phyloP scores from a whole-genome alignment of 768 basidiomycete genomes.

The Holtermannia corniformis region DNA sequence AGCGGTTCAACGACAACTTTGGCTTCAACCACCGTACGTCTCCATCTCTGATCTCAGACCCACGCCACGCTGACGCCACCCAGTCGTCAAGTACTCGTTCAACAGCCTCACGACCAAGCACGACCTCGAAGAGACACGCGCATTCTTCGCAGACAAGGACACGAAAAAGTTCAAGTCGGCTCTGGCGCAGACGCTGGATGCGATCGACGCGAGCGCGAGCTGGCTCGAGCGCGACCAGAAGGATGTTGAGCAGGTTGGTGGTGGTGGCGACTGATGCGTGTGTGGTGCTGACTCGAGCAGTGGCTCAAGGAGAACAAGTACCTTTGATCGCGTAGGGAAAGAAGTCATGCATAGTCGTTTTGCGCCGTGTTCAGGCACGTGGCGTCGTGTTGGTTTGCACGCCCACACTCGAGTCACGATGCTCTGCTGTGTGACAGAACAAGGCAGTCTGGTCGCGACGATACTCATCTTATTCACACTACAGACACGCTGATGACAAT shows the following conservation, averaged over 20 bases:
- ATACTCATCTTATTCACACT: too few species aligned
- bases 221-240: conserved; percentile 39
- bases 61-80: neutral
- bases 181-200: conserved; percentile 39
- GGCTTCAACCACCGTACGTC: conserved; percentile 29
- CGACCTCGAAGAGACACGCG: conserved; percentile 55
- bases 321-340: conserved; percentile 20
- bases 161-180: conserved; percentile 33
- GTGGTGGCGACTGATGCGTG: neutral
- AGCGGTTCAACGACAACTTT: conserved; percentile 59
- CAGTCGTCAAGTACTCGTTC: conserved; percentile 42
- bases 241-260: conserved; percentile 38
- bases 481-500: too few species aligned
- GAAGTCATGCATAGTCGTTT: too few species aligned
- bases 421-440: too few species aligned
- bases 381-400: too few species aligned
- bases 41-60: neutral
- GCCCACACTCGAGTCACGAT: too few species aligned
- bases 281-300: conserved; percentile 8
- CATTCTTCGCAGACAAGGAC: conserved; percentile 53
- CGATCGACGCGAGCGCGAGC: conserved; percentile 35
- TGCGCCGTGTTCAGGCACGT: too few species aligned
- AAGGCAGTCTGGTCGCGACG: too few species aligned
- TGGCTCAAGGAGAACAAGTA: conserved; percentile 41
- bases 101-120: conserved; percentile 54